Base-by-base conservation (phyloP, 352 stramenopile species). In the Phytophthora podocarpi region DNA sequence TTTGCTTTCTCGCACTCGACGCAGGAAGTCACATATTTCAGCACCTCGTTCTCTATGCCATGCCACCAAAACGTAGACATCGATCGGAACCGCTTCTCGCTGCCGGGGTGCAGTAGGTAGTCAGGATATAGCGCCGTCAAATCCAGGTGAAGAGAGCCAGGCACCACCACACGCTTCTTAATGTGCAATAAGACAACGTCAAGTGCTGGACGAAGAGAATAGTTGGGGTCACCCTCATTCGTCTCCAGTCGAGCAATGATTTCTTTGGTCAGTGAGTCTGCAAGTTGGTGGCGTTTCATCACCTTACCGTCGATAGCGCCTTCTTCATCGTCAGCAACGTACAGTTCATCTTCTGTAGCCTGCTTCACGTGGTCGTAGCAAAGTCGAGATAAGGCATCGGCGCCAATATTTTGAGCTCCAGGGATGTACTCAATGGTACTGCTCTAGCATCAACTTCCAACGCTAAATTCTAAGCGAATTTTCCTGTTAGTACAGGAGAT, bases 61-160 rank as follows among this genome's bases (percentile, higher is more conserved):
- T 37, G 30, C 56, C 39, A 65, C 35, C 45, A 55, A n/a, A 64
- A 64, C 5, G 40, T 60, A 10, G 13, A 4, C 51, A 60, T 60
- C 3, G 30, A 36, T 5, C 30, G 34, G 12, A 39, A 36, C 9
- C 56, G 45, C 6, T 43, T 56, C 15, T 56, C 27, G 11, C 8
- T 20, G 9, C 43, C 45, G 3, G 53, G 53, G 41, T 53, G 41
- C 0, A 47, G 23, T 9, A 61, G 7, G 12, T 53, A 53, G 1
- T 36, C 26, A 15, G 56, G 54, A 18, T 55, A 63, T n/a, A n/a
- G n/a, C n/a, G n/a, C n/a, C n/a, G n/a, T n/a, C n/a, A n/a, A n/a
- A n/a, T n/a, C n/a, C n/a, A n/a, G n/a, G n/a, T n/a, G n/a, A n/a
- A n/a, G n/a, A n/a, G n/a, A n/a, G n/a, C n/a, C n/a, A n/a, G n/a